Conservation (phyloP, 2,329 filamentous ascomycete species). For the Rhinocladiella similis region DNA sequence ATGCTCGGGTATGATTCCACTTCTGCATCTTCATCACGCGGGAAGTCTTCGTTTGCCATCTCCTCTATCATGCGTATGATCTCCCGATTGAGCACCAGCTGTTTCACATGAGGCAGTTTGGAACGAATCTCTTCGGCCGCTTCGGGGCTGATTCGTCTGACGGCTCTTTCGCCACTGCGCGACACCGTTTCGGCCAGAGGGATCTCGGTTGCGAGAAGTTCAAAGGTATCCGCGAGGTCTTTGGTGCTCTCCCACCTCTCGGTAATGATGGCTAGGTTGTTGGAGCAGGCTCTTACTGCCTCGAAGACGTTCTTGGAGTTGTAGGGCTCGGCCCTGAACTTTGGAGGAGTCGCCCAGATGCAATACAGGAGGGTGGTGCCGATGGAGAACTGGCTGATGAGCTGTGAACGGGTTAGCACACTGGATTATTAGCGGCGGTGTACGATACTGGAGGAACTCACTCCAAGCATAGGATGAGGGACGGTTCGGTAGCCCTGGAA, state of each 20-base stretch:
- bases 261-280: slow-evolving; percentile 7
- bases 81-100: slow-evolving; percentile 8
- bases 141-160: slow-evolving; percentile 2
- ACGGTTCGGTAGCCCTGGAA: slow-evolving; percentile 4
- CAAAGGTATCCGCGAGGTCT: slow-evolving; percentile 6
- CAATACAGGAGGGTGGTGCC: slow-evolving; percentile 8
- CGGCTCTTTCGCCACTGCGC: background rate
- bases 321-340: slow-evolving; percentile 6
- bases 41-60: slow-evolving; percentile 11
- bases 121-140: slow-evolving; percentile 1
- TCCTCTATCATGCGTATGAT: slow-evolving; percentile 12
- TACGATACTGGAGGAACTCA: background rate
- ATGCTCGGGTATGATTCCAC: background rate
- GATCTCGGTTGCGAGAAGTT: slow-evolving; percentile 4
- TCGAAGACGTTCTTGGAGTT: slow-evolving; percentile 6
- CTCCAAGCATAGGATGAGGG: slow-evolving; percentile 7
- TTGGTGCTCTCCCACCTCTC: slow-evolving; percentile 8
- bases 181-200: background rate
- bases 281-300: slow-evolving; percentile 4
- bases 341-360: slow-evolving; percentile 6
- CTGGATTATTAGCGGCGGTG: background rate
- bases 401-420: background rate
- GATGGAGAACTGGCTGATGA: slow-evolving; percentile 12
- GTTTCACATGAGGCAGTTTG: slow-evolving; percentile 4
- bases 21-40: slow-evolving; percentile 3